phyloP scores from a whole-genome alignment of 495 filamentous ascomycete genomes.

The Oidiodendron maius region DNA sequence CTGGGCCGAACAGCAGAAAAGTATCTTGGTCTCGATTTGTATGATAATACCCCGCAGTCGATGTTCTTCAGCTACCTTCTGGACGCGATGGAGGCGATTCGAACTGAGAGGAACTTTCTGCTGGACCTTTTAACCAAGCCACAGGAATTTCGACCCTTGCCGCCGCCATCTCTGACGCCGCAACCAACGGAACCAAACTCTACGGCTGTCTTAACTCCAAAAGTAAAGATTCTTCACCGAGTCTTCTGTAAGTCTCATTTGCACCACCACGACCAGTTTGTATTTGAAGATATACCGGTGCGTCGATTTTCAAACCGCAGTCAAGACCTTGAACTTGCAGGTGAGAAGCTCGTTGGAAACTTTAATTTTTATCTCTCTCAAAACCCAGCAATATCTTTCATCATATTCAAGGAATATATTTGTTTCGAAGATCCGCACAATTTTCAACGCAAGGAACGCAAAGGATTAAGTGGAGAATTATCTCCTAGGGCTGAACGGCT shows the following conservation, averaged over 20 bases:
- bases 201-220: not conserved
- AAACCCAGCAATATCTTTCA: slow-evolving; percentile 4
- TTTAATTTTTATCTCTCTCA: not conserved
- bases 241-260: slow-evolving; percentile 2
- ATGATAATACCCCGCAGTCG: slow-evolving; percentile 7
- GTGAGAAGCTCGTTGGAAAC: not conserved
- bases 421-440: not conserved
- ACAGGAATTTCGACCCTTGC: not conserved
- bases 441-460: not conserved
- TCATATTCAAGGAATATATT: slow-evolving; percentile 1
- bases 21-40: slow-evolving; percentile 1
- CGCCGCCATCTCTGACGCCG: not conserved
- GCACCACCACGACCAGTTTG: not conserved
- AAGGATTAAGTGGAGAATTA: not conserved
- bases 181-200: not conserved
- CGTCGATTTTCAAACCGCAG: not conserved
- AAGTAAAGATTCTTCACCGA: slow-evolving; percentile 1
- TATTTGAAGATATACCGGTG: slow-evolving; percentile 1
- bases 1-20: slow-evolving; percentile 2
- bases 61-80: slow-evolving; percentile 7
- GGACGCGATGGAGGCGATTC: not conserved
- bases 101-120: slow-evolving; percentile 1
- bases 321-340: slow-evolving; percentile 1
- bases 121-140: not conserved
- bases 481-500: slow-evolving; percentile 1